A percentile compares a stretch with the other conserved stretches of the same genome.
Evolutionary conservation across 2,329 filamentous ascomycete species (phyloP).

Genomic region (Dactylellina sp.): DNA sequence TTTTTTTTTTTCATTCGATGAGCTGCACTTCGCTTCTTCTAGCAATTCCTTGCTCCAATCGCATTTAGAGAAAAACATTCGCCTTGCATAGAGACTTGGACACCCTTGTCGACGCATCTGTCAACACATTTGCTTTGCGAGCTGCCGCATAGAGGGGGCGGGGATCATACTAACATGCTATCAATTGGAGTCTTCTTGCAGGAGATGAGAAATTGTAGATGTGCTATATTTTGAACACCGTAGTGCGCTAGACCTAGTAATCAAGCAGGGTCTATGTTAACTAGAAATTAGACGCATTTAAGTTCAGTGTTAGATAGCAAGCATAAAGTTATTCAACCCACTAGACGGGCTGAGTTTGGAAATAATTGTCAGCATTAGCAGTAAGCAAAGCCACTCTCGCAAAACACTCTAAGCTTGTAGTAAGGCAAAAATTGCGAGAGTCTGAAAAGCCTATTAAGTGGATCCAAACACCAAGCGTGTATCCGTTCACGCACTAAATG

Average conservation of each 20-base stretch:
- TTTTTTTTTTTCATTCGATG: neutral
- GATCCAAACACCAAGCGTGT: no score
- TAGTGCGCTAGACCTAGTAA: neutral
- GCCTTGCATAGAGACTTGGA: constrained; percentile 12
- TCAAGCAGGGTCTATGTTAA: neutral
- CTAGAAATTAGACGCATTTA: neutral
- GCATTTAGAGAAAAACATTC: neutral
- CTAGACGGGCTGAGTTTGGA: neutral
- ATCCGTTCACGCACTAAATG: neutral
- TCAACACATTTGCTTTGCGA: constrained; percentile 9
- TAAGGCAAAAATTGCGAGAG: neutral
- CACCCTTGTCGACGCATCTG: neutral
- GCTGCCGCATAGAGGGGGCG: constrained; percentile 12
- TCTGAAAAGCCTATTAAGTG: neutral
- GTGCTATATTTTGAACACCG: neutral
- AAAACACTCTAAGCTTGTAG: neutral
- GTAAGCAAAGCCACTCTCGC: neutral
- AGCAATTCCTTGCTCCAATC: neutral
- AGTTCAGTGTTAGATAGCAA: neutral
- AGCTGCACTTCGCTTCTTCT: neutral
- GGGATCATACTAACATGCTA: neutral
- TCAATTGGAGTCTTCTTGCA: constrained; percentile 30
- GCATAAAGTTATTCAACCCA: neutral
- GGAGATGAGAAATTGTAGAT: neutral
- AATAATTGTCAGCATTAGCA: neutral